Evolutionary conservation across 331 rosid genomes (phyloP), one percentile per base, ranked within the genome.

Genomic region (Erythrophleum ivorense): DNA sequence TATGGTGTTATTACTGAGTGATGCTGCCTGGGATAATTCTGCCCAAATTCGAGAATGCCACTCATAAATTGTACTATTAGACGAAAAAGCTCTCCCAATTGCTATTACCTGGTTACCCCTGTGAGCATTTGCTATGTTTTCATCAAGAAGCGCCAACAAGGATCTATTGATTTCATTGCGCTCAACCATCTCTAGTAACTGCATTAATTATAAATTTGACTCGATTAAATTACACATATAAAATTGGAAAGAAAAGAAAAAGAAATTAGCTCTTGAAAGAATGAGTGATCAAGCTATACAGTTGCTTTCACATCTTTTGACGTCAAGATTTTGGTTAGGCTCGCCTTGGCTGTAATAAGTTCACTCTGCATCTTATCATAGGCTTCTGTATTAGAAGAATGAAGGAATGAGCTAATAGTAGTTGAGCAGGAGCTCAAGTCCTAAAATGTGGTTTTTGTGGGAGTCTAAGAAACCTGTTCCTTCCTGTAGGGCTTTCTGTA

Each of bases 221-320:
- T 41, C 50, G 60, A 73, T 78, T 78, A 59, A 75, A 58, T 33
- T 43, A 78, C 53, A 71, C 55, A 70, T 15, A 11, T 5, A 9
- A 50, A 34, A 6, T 9, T 40, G 53, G 10, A 34, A 24, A 24
- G 19, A 0, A 69, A 24, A 29, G 7, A 8, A 29, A 19, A 9
- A 33, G 46, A 36, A 58, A 69, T 49, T 38, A 45, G 53, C 62
- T 15, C n/a, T 81, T 10, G 54, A 82, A 68, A 77, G 80, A 48
- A 71, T 19, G 66, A 60, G 74, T 19, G 53, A 81, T 72, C 53
- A 76, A 46, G 79, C 80, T 91, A 53, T 92, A 93, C 99, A 63
- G 98, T 93, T 82, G 93, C 93, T 86, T 91, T 91, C 29, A 93
- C 85, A 83, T 95, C 93, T 91, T 92, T 91, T 19, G 99, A 91